Evolutionary conservation across 208 protist genomes (phyloP), one percentile per base, ranked within the genome.

Genomic region (Trypanosoma mega): DNA sequence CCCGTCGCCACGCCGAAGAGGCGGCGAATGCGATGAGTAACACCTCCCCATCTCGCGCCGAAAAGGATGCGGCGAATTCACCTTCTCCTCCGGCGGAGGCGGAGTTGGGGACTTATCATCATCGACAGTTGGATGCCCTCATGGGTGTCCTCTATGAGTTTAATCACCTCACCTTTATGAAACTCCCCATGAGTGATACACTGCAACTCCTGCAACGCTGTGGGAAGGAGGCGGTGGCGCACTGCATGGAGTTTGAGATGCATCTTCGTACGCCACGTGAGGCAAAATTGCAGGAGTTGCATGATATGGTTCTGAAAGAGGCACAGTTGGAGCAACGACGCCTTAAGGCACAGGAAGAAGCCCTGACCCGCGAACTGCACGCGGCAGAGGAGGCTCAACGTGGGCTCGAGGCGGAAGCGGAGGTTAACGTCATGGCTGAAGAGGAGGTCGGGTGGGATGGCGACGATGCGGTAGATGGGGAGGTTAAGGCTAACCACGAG

Each of bases 61-160:
- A 31, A 21, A 41, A 41, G 27, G 27, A 23, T 14, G 21, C 50
- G 27, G 27, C 5, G 50, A 31, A n/a, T n/a, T n/a, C n/a, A n/a
- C n/a, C n/a, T n/a, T n/a, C n/a, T n/a, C n/a, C n/a, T n/a, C n/a
- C n/a, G n/a, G n/a, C 50, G 21, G 67, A 74, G 31, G 44, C 72
- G 23, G 55, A 65, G 18, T 53, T 87, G 1, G 76, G 74, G 24
- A 71, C 57, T 2, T 78, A 87, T 56, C 85, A 95, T 60, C 88
- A 90, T 69, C 53, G 72, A 39, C 88, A 92, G 68, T 73, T 95
- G 12, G 85, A 92, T 59, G 61, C 63, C 27, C 78, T 87, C 39
- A 47, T 95, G 26, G 75, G 74, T 3, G 33, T 91, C n/a, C 64
- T 90, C 34, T 95, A 95, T 72, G 88, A 95, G 65, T 95, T 92